Base-by-base conservation (phyloP, 1,284 basidiomycete species). In the Cystobasidium slooffiae region DNA sequence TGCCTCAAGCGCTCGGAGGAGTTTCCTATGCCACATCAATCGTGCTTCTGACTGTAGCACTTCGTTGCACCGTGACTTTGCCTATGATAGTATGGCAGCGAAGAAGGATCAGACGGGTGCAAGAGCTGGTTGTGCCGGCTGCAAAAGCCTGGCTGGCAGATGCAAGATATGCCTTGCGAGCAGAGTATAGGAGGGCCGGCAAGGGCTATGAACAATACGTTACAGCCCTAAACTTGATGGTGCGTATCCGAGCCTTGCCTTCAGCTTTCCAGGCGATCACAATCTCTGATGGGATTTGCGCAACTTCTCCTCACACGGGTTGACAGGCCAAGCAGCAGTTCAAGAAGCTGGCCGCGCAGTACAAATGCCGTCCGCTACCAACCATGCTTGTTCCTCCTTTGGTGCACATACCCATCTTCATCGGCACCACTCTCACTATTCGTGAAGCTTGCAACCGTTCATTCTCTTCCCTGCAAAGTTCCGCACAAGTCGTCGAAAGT, bases 21-120 rank as follows among this genome's bases (percentile, higher is more conserved):
- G 80, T 82, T 12, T 78, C 81, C 4, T 92, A 93, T 82, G 87
- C 92, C 0, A 86, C 88, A 0, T 89, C 91, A 2, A 92, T 95
- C 76, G 89, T 94, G 55, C 80, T 92, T 3, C 84, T 89, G 72
- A 91, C 92, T 1, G 81, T 92, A 58, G 79, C 87, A 14, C 85
- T 89, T 44, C 88, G 93, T 77, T 83, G 89, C 8, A 83, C 85
- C 0, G 81, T 88, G 62, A 88, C 92, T 0, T 85, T 93, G 6
- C 93, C 93, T 20, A 85, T 91, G 75, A 88, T 90, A 75, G 80
- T 93, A 82, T 94, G 92, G 93, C 92, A 93, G 78, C 78, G 88
- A 78, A 84, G 84, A 77, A 86, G 90, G 70, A 86, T 88, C 77
- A 86, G 87, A 82, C 85, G 87, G 75, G 85, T 88, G 22, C 88